A percentile compares a stretch with the other conserved stretches of the same genome.
phyloP scores from a whole-genome alignment of 2,329 filamentous ascomycete genomes.

The Aspergillus neotritici region DNA sequence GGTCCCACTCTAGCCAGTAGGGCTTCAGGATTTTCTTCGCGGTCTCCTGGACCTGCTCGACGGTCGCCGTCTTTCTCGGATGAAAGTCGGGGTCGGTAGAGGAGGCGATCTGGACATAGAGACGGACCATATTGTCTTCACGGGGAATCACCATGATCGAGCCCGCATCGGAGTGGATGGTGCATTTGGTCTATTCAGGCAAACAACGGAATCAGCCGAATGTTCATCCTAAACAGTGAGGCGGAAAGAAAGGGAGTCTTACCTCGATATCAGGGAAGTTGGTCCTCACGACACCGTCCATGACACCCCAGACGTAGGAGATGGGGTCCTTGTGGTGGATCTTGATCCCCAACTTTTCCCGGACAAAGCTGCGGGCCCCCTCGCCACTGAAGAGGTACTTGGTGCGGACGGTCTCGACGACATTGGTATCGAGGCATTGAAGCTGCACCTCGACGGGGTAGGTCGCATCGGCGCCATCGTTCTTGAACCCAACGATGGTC shows the following conservation, averaged over 20 bases:
- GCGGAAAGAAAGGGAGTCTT: slow-evolving; percentile 9
- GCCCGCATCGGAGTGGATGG: slow-evolving; percentile 59
- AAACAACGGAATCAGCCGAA: slow-evolving; percentile 1
- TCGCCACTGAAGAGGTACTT: slow-evolving; percentile 61
- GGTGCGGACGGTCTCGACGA: slow-evolving; percentile 58
- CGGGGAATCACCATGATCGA: slow-evolving; percentile 59
- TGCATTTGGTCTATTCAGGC: slow-evolving; percentile 54
- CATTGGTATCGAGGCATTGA: slow-evolving; percentile 67
- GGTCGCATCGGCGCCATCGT: slow-evolving; percentile 55
- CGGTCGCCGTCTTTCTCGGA: slow-evolving; percentile 55
- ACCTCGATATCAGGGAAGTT: slow-evolving; percentile 60
- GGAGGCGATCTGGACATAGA: slow-evolving; percentile 55
- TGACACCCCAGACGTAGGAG: slow-evolving; percentile 60
- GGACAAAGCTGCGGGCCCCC: slow-evolving; percentile 56
- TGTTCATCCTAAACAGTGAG: background rate
- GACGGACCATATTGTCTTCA: slow-evolving; percentile 46
- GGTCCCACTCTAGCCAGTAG: slow-evolving; percentile 58
- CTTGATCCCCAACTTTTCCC: slow-evolving; percentile 61
- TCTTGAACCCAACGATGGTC: slow-evolving; percentile 58
- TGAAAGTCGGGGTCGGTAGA: slow-evolving; percentile 58
- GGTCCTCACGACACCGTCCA: slow-evolving; percentile 60
- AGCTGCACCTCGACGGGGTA: slow-evolving; percentile 79
- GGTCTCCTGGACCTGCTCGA: slow-evolving; percentile 52
- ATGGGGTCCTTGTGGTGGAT: slow-evolving; percentile 60
- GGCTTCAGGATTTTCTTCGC: slow-evolving; percentile 57